phyloP scores from a whole-genome alignment of 192 early-diverging fungal genomes.

The Lunasporangiospora selenospora region DNA sequence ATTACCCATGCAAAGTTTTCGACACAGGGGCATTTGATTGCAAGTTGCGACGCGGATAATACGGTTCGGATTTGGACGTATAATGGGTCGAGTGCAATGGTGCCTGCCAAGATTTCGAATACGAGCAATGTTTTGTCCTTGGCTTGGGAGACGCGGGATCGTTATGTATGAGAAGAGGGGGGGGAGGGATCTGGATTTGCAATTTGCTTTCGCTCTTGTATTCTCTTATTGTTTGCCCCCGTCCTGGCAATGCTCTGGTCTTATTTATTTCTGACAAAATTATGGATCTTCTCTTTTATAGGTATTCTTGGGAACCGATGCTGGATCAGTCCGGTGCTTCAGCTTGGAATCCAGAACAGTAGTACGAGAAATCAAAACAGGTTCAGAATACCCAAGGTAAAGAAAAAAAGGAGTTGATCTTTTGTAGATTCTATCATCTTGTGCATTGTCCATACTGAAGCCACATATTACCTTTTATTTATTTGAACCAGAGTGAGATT shows the following conservation, averaged over 20 bases:
- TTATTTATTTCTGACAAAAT: background rate
- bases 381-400: constrained; percentile 55
- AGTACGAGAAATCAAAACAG: constrained; percentile 62
- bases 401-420: background rate
- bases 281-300: constrained; percentile 5
- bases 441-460: too few species aligned
- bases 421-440: too few species aligned
- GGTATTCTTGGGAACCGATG: constrained; percentile 63
- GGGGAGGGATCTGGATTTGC: too few species aligned
- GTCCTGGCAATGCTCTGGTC: background rate
- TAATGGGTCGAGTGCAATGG: constrained; percentile 39
- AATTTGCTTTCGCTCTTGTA: too few species aligned
- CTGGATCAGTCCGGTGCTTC: constrained; percentile 56
- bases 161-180: too few species aligned
- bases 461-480: background rate
- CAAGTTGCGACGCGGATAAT: constrained; percentile 69
- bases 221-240: too few species aligned
- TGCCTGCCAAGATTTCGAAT: constrained; percentile 36
- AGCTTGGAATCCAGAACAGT: constrained; percentile 60
- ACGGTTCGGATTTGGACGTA: constrained; percentile 57
- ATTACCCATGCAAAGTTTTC: constrained; percentile 65
- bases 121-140: constrained; percentile 34
- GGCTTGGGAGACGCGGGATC: constrained; percentile 39
- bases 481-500: constrained; percentile 48
- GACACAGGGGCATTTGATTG: constrained; percentile 59